Percentiles rank a stretch among this genome's conserved stretches.
Conservation (phyloP, 345 rosid genomes). For the Acer campestre region DNA sequence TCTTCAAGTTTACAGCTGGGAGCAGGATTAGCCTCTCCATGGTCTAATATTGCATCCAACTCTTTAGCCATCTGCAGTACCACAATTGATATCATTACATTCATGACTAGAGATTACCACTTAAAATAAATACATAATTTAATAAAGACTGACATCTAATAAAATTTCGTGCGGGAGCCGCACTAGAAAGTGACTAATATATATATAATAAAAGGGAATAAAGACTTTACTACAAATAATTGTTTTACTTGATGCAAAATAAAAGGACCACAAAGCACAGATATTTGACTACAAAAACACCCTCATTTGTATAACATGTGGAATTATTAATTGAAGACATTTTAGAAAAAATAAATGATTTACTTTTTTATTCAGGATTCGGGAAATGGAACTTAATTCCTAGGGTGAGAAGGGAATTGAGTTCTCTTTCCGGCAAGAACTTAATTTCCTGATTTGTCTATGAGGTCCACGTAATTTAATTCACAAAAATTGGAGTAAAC, state of each 20-base stretch:
- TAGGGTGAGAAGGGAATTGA: too few species aligned
- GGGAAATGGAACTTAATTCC: background rate
- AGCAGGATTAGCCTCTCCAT: slow-evolving; percentile 74
- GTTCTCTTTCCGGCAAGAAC: too few species aligned
- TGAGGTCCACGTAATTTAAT: background rate
- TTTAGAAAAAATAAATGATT: too few species aligned
- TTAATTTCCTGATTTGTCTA: too few species aligned
- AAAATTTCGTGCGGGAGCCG: too few species aligned
- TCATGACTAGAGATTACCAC: background rate
- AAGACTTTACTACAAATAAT: background rate
- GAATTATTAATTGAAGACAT: background rate
- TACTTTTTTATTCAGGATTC: background rate
- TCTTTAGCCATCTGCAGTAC: slow-evolving; percentile 91
- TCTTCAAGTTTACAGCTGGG: slow-evolving; percentile 56
- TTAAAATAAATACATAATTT: background rate
- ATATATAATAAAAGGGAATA: background rate
- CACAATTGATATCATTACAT: slow-evolving; percentile 5
- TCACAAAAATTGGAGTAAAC: background rate
- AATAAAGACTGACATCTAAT: background rate
- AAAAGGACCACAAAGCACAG: background rate
- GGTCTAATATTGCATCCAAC: slow-evolving; percentile 89
- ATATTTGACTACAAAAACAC: background rate
- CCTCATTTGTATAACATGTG: background rate
- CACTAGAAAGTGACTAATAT: background rate
- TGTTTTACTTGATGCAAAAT: background rate